phyloP scores from a whole-genome alignment of 108 stramenopile species.

The Nitzschia sp. region DNA sequence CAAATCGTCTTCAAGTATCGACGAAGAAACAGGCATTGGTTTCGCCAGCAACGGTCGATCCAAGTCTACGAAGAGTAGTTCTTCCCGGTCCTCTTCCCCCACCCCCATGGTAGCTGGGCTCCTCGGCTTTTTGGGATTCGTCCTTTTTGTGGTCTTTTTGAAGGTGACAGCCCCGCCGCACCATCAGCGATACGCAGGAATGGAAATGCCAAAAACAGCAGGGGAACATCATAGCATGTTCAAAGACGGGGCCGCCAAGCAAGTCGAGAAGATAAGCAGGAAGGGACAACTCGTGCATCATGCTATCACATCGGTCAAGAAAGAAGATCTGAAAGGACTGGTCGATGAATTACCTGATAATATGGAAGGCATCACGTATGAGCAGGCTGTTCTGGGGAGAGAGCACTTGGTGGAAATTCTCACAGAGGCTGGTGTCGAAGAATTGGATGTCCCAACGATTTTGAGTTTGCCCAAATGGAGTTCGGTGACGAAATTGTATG shows the following conservation, averaged over 20 bases:
- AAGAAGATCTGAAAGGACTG: slow-evolving; percentile 26
- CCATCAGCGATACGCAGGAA: neutral
- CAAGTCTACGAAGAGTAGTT: neutral
- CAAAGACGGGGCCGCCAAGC: slow-evolving; percentile 14
- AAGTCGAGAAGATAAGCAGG: slow-evolving; percentile 22
- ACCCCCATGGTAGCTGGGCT: neutral
- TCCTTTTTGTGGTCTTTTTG: slow-evolving; percentile 3
- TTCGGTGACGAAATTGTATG: slow-evolving; percentile 57
- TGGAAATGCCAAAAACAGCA: neutral
- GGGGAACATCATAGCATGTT: slow-evolving; percentile 10
- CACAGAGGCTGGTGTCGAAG: slow-evolving; percentile 36
- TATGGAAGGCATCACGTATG: slow-evolving; percentile 18
- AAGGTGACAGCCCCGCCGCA: slow-evolving; percentile 4
- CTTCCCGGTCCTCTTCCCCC: neutral
- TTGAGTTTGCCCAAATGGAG: slow-evolving; percentile 41
- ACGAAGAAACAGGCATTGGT: neutral
- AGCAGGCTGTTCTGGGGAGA: slow-evolving; percentile 35
- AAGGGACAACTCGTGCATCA: slow-evolving; percentile 29
- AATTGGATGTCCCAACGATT: slow-evolving; percentile 28
- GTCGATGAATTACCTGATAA: slow-evolving; percentile 1
- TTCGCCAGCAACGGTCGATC: neutral
- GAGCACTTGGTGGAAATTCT: slow-evolving; percentile 39
- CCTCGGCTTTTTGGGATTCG: neutral
- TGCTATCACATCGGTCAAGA: slow-evolving; percentile 26
- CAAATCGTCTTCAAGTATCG: neutral